These are phyloP conservation scores for Agaricus subrufescens DNA, from an alignment of 768 basidiomycete genomes.

Conservation along the genomic window DNA sequence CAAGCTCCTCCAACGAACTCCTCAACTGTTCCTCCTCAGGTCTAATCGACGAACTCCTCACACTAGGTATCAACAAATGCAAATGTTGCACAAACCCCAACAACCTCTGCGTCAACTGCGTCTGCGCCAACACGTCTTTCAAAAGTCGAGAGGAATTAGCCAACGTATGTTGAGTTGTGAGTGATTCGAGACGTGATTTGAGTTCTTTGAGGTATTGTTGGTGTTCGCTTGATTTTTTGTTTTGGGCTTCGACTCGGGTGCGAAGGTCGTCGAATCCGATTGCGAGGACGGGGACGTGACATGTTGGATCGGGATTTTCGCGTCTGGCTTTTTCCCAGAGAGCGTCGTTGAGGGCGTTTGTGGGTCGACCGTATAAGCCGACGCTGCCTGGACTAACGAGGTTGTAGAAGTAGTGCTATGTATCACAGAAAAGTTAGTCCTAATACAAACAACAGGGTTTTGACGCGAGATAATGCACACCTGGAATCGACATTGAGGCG, in stretches of 20 bases:
- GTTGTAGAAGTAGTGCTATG: conserved; percentile 80
- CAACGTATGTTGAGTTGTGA: conserved; percentile 59
- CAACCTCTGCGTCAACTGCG: conserved; percentile 67
- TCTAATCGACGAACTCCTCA: conserved; percentile 70
- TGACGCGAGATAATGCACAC: conserved; percentile 31
- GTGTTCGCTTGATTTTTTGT: conserved; percentile 58
- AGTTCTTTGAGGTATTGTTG: conserved; percentile 71
- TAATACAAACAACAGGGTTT: background rate
- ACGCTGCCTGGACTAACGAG: conserved; percentile 69
- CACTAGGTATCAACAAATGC: conserved; percentile 71
- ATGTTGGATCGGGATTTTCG: conserved; percentile 79
- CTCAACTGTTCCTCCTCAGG: conserved; percentile 79
- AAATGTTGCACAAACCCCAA: conserved; percentile 68
- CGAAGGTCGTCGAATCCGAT: conserved; percentile 80
- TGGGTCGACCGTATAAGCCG: conserved; percentile 62
- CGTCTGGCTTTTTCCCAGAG: conserved; percentile 75
- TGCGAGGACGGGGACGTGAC: conserved; percentile 69
- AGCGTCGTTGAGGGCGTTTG: conserved; percentile 65
- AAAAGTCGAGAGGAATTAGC: conserved; percentile 65
- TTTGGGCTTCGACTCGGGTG: conserved; percentile 73
- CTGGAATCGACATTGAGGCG: conserved; percentile 75
- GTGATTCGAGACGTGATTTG: conserved; percentile 53
- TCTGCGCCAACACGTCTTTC: conserved; percentile 57
- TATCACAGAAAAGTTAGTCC: too few species aligned
- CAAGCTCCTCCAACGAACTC: conserved; percentile 65